phyloP scores from a whole-genome alignment of 768 basidiomycete genomes.

The Jaapia argillacea region DNA sequence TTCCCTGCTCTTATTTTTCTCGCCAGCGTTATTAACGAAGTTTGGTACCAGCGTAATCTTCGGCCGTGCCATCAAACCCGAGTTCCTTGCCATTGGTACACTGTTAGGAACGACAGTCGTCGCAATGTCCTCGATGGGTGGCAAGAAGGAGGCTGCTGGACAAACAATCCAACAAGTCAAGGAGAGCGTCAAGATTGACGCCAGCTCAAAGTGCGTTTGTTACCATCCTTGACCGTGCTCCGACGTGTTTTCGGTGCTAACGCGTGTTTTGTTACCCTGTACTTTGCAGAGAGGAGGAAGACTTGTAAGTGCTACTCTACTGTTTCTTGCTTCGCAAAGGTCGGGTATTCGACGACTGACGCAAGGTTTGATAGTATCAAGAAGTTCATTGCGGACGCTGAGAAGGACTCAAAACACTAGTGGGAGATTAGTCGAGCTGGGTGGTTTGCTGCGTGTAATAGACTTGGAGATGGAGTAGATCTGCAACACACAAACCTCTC shows the following conservation, averaged over 20 bases:
- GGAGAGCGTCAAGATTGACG: constrained; percentile 52
- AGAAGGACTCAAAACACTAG: constrained; percentile 61
- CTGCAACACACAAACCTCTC: not conserved
- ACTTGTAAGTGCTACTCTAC: constrained; percentile 50
- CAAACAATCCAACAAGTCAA: constrained; percentile 46
- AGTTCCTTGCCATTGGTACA: constrained; percentile 67
- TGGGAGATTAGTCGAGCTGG: constrained; percentile 1
- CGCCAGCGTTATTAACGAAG: not conserved
- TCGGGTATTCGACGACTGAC: constrained; percentile 28
- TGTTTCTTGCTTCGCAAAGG: constrained; percentile 7
- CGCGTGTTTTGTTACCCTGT: constrained; percentile 1
- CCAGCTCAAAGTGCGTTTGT: constrained; percentile 54
- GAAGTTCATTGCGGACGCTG: constrained; percentile 74
- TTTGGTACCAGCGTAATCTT: constrained; percentile 59
- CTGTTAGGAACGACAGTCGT: constrained; percentile 47
- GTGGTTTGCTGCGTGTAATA: not conserved
- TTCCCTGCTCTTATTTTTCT: constrained; percentile 4
- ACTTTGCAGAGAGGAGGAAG: constrained; percentile 71
- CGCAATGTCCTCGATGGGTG: constrained; percentile 41
- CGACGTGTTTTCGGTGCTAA: constrained; percentile 5
- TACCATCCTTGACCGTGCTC: not conserved
- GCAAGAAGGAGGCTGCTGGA: constrained; percentile 39
- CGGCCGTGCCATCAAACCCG: constrained; percentile 73
- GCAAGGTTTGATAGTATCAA: constrained; percentile 57
- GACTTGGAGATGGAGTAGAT: not conserved